Evolutionary conservation across 345 rosid species (phyloP), one percentile per base, ranked within the genome.

Genomic region (Ricinus communis): DNA sequence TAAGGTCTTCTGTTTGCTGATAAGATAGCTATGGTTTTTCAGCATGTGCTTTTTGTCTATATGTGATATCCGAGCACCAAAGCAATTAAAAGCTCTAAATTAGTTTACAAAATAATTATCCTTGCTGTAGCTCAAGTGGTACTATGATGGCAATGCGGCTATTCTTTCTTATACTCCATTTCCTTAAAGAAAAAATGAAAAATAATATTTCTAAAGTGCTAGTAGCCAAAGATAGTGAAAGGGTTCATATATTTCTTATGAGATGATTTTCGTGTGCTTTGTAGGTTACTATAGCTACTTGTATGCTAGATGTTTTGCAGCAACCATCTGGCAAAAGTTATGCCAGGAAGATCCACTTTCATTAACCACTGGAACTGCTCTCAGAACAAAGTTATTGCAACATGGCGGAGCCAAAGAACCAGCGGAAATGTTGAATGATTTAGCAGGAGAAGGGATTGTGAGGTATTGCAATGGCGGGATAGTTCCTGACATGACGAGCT

Each of bases 361-460:
- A 54, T 64, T 81, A 59, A 76, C 76, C 73, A 87, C 93, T 1
- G 97, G 99, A 65, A 78, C 78, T 40, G 81, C 86, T 30, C 86
- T 95, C 9, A 82, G 97, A 73, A 85, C 84, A 49, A 90, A 87
- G 67, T 66, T 92, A 62, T 82, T 95, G 49, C 88, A 76, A 79
- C 87, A 89, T 66, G 97, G 97, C 62, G 99, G 99, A 81, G 97
- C 97, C 14, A 92, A 87, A 83, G 94, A 89, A 57, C 87, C 99
- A 49, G 80, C 79, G 25, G 91, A 84, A 75, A 58, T 95, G 65
- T 82, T 95, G 62, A 83, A 62, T 19, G 96, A 88, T 85, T 74
- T 95, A 14, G 89, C 76, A 0, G 93, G 91, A n/a, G 76, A 85
- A 68, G 92, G 88, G 31, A 84, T 90, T 50, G 14, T 92, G 53